phyloP scores from a whole-genome alignment of 1,139 yeast genomes.

The Blastobotrys apis region DNA sequence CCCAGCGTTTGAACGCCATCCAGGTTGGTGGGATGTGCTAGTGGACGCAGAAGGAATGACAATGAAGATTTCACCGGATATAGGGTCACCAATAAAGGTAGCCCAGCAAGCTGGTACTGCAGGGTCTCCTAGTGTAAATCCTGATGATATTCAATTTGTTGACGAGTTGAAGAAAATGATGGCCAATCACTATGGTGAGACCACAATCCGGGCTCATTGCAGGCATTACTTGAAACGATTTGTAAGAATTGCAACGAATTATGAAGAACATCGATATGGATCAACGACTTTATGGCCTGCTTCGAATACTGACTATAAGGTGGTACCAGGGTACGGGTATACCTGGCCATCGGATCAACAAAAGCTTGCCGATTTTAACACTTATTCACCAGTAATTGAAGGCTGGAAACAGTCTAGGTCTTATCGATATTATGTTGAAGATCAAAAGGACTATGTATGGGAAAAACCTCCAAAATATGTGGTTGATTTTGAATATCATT shows the following conservation, averaged over 20 bases:
- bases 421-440: conserved; percentile 28
- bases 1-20: conserved; percentile 58
- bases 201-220: conserved; percentile 33
- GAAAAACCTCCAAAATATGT: conserved; percentile 28
- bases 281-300: conserved; percentile 32
- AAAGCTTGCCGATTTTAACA: conserved; percentile 25
- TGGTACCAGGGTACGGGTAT: conserved; percentile 34
- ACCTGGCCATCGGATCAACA: conserved; percentile 33
- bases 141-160: conserved; percentile 32
- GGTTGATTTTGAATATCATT: conserved; percentile 33
- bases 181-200: conserved; percentile 34
- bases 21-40: conserved; percentile 56
- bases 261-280: conserved; percentile 33
- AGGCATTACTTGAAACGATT: conserved; percentile 32
- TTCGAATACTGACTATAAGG: conserved; percentile 23
- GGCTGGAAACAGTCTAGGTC: conserved; percentile 35
- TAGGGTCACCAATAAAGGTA: conserved; percentile 18
- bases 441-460: conserved; percentile 24
- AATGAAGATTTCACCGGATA: conserved; percentile 39
- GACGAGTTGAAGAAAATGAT: conserved; percentile 34
- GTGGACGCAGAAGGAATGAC: conserved; percentile 50
- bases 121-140: conserved; percentile 16
- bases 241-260: conserved; percentile 33
- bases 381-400: conserved; percentile 32
- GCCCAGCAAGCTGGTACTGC: conserved; percentile 11